A percentile compares a stretch with the other conserved stretches of the same genome.
These are phyloP conservation scores for Centaurea solstitialis DNA, from an alignment of 129 eudicot genomes.

Conservation along the genomic window DNA sequence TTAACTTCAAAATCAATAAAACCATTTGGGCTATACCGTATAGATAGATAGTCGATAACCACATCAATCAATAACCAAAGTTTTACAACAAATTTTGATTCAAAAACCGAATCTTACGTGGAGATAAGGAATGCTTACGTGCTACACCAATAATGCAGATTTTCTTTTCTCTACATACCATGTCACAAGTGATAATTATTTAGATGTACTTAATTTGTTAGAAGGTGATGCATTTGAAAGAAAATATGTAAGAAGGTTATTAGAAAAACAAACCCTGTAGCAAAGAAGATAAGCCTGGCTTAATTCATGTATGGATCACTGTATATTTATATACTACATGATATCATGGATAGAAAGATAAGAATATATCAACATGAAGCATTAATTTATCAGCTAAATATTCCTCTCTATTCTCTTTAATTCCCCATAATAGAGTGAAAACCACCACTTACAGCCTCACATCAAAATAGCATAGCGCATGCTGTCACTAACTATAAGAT, in stretches of 20 bases:
- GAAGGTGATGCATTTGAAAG: neutral
- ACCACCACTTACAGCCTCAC: slow-evolving; percentile 31
- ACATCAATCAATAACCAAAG: neutral
- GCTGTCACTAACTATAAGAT: slow-evolving; percentile 72
- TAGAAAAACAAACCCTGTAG: neutral
- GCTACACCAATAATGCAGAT: neutral
- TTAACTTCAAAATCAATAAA: slow-evolving; percentile 1
- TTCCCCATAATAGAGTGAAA: slow-evolving; percentile 20
- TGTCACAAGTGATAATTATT: neutral
- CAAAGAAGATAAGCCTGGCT: slow-evolving; percentile 1
- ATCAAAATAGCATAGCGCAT: slow-evolving; percentile 79
- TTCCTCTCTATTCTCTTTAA: neutral
- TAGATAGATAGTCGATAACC: neutral
- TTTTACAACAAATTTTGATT: neutral
- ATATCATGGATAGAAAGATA: slow-evolving; percentile 20
- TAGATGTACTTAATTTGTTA: neutral
- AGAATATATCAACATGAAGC: slow-evolving; percentile 34
- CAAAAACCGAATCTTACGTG: slow-evolving; percentile 1
- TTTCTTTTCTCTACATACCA: slow-evolving; percentile 2
- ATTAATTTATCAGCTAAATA: slow-evolving; percentile 17
- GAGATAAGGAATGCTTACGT: neutral
- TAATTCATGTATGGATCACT: slow-evolving; percentile 27
- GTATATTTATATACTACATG: slow-evolving; percentile 25
- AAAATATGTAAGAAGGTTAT: neutral
- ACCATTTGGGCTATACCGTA: neutral